Base-by-base conservation (phyloP, 2,329 filamentous ascomycete species). In the Graphilbum ipis-grandicollis region DNA sequence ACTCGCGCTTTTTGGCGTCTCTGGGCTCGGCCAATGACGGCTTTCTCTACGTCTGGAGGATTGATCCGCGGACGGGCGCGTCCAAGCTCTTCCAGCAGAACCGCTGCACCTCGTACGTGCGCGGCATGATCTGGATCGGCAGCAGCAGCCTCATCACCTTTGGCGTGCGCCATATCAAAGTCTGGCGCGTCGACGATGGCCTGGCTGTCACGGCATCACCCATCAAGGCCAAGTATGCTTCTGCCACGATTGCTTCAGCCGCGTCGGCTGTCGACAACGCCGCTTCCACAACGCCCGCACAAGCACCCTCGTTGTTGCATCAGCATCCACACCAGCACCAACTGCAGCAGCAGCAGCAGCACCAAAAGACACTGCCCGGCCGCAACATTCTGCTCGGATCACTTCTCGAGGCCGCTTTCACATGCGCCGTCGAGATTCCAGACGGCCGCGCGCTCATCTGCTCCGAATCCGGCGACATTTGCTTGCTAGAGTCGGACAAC, bases 11-110 rank as follows among this genome's bases (percentile, higher is more conserved):
- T 54, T 67, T 98, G 25, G 90, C 90, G 3, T 93, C 85, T 17
- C 65, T 98, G 12, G 90, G 90, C 21, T 73, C 79, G 15, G 71
- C 80, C 38, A 94, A 94, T 52, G 90, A 98, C 56, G 88, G 88
- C 1, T 96, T 92, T 51, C 65, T 98, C 17, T 93, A 88, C 52
- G 68, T 96, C 21, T 96, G 88, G 86, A 74, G 67, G 46, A 71
- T 94, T 45, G 85, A 92, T 49, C 60, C 78, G n/a, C 79, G 75
- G 34, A 90, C 74, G 9, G 88, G 86, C 15, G 69, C 78, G 17
- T 78, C 85, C 2, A 84, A 68, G 47, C 62, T 96, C 25, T 69
- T 88, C 66, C 52, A 93, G 70, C 65, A 96, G 48, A 75, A 96
- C 56, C 83, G 90, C 53, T 96, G 90, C 57, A 96, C 86, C 7